A percentile compares a stretch with the other conserved stretches of the same genome.
These are phyloP conservation scores for Aspergillus sclerotiicarbonarius DNA, from an alignment of 495 filamentous ascomycete species.

Conservation along the genomic window DNA sequence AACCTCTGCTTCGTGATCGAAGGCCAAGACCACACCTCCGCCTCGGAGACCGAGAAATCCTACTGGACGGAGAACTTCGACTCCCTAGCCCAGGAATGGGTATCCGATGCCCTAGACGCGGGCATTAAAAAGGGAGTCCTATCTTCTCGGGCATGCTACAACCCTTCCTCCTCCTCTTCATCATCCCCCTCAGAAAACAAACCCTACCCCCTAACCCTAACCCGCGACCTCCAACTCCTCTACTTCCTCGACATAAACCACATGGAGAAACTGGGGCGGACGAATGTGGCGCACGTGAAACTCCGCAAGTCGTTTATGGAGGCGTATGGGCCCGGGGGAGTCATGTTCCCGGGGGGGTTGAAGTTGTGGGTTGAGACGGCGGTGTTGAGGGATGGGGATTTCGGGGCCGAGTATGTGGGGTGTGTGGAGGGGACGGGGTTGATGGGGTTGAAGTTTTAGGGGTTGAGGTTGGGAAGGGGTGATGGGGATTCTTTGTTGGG, in stretches of 20 bases:
- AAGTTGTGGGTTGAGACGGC: conserved; percentile 30
- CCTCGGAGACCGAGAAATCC: conserved; percentile 16
- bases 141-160: conserved; percentile 20
- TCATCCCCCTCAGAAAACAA: conserved; percentile 1
- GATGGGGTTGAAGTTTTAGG: conserved; percentile 12
- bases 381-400: conserved; percentile 22
- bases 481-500: too few relatives aligned
- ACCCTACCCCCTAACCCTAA: conserved; percentile 19
- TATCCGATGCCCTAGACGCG: conserved; percentile 20
- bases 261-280: conserved; percentile 24
- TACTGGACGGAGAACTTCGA: conserved; percentile 27
- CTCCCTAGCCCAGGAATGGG: conserved; percentile 20
- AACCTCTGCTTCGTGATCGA: conserved; percentile 32
- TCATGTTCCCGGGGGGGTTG: conserved; percentile 16
- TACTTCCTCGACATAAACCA: conserved; percentile 30
- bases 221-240: conserved; percentile 26
- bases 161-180: neutral
- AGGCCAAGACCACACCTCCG: conserved; percentile 27
- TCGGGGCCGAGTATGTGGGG: conserved; percentile 34
- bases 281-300: conserved; percentile 25
- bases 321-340: conserved; percentile 26
- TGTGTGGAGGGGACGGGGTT: conserved; percentile 31
- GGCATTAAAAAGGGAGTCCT: conserved; percentile 21
- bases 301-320: conserved; percentile 22
- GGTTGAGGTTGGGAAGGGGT: too few relatives aligned